Evolutionary conservation across 73 alveolate genomes (phyloP), one percentile per base, ranked within the genome.

Genomic region (Paramecium sexaurelia): DNA sequence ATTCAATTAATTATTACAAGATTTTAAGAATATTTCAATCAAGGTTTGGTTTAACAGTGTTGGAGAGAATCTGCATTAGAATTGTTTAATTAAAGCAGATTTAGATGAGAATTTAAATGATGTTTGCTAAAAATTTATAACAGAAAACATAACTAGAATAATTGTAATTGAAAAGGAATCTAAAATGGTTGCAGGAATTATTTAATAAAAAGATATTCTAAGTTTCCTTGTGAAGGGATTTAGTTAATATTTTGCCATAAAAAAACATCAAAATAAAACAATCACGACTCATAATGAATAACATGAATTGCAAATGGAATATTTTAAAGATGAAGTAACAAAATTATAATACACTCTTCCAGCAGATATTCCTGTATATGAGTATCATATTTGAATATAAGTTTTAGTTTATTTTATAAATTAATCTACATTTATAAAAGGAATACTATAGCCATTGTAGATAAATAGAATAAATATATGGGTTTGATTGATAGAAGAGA

Each of bases 401-500:
- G 20, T 26, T 17, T 26, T 61, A 61, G 83, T 43, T 39, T 78
- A 78, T 78, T 78, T 43, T 45, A 40, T 78, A 20, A 22, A 78
- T 33, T 43, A 78, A 43, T 78, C 8, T 43, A 78, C 73, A 45
- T 43, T 11, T 45, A 40, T 19, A 37, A 78, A 40, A 78, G 90
- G 36, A 45, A 39, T 24, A 29, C 90, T 7, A 45, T 78, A 40
- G 55, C 90, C 19, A 45, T 78, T 2, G 71, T 78, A 40, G 73
- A 78, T 78, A 20, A 78, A 8, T 7, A 78, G 13, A 43, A 78
- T 39, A 39, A 78, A 43, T 78, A 78, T 33, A 9, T 78, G 35
- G 90, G 90, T 0, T 39, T 78, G n/a, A 78, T 78, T 24, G 90
- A 78, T 78, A 78, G 90, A 40, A 17, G 90, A 78, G 90, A 78